These are phyloP conservation scores for Phlyctochytrium arcticum DNA, from an alignment of 192 early-diverging fungal species.

Conservation along the genomic window DNA sequence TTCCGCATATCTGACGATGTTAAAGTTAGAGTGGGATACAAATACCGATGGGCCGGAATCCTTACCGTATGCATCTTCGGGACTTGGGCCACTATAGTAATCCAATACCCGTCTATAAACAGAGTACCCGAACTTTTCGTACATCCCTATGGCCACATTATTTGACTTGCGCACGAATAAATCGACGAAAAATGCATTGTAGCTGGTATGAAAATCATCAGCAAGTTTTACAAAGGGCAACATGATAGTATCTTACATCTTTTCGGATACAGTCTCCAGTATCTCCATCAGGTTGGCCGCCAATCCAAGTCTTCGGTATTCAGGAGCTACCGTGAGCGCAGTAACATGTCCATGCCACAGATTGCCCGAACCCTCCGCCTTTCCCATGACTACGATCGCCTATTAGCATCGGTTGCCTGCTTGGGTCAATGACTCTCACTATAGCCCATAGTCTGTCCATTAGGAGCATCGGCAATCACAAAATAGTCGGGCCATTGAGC, in stretches of 20 bases:
- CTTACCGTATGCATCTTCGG: conserved; percentile 85
- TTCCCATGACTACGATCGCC: conserved; percentile 75
- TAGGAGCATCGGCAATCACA: conserved; percentile 71
- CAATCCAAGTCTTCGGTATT: conserved; percentile 87
- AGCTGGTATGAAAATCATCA: conserved; percentile 38
- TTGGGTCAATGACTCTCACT: conserved; percentile 36
- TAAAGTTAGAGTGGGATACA: neutral
- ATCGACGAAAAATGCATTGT: conserved; percentile 92
- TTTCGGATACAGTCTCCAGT: conserved; percentile 86
- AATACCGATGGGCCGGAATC: neutral
- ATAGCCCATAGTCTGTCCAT: conserved; percentile 77
- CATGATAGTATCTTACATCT: conserved; percentile 45
- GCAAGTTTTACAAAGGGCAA: neutral
- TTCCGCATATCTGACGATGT: conserved; percentile 84
- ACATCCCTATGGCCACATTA: conserved; percentile 86
- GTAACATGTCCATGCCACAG: conserved; percentile 99
- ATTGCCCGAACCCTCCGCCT: conserved; percentile 83
- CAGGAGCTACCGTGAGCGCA: conserved; percentile 93
- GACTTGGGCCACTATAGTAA: conserved; percentile 75
- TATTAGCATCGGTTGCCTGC: conserved; percentile 2
- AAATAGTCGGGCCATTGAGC: conserved; percentile 94
- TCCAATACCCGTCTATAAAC: conserved; percentile 82
- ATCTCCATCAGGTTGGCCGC: conserved; percentile 84
- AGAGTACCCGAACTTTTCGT: conserved; percentile 86
- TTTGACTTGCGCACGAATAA: conserved; percentile 95